These are phyloP conservation scores for Botryotinia convoluta DNA, from an alignment of 2,329 filamentous ascomycete genomes.

Conservation along the genomic window DNA sequence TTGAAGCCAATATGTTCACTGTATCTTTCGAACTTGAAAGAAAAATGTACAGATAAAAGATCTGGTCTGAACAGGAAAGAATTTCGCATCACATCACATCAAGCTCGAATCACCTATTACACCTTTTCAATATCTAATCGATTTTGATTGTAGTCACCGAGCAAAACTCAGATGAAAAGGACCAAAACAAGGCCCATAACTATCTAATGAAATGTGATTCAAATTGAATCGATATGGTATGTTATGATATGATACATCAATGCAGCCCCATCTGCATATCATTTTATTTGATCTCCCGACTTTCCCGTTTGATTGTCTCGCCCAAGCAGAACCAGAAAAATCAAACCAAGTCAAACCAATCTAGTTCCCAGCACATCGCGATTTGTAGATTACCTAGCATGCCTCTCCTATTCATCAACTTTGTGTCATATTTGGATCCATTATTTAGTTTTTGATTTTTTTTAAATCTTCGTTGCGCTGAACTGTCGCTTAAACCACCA, in stretches of 20 bases:
- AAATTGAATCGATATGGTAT: not conserved
- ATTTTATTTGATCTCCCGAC: not conserved
- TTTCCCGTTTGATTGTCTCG: not conserved
- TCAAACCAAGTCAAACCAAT: not conserved
- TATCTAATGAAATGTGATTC: not conserved
- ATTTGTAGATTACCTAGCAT: not conserved
- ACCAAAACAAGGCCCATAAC: not conserved
- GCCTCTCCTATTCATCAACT: not conserved
- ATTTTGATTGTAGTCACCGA: not conserved
- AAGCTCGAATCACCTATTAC: not conserved
- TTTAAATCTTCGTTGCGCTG: not conserved
- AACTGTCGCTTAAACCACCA: not conserved
- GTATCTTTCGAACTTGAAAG: not conserved
- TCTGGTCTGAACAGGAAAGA: no score
- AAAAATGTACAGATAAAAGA: not conserved
- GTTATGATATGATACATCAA: slow-evolving; percentile 14
- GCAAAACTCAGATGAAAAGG: not conserved
- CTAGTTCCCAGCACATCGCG: not conserved
- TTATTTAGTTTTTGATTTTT: not conserved
- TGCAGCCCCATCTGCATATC: slow-evolving; percentile 4
- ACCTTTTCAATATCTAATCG: not conserved
- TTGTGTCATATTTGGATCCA: not conserved
- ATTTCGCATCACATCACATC: not conserved
- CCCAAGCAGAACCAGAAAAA: not conserved
- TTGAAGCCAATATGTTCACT: not conserved